phyloP scores from a whole-genome alignment of 352 stramenopile species.

The Peronospora tabacina region DNA sequence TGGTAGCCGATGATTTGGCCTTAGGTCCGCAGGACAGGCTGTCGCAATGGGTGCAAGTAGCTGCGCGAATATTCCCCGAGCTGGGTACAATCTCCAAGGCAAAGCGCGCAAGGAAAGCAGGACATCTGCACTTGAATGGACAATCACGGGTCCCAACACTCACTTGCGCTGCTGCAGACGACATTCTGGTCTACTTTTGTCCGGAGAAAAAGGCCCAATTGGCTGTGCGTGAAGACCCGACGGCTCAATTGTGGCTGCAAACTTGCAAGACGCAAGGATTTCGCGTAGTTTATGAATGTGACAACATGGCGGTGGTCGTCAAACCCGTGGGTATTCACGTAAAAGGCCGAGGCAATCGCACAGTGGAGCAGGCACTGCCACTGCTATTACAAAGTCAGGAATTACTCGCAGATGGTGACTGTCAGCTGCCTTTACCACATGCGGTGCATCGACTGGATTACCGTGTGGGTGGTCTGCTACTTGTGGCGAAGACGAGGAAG shows the following conservation, averaged over 20 bases:
- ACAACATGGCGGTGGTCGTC: conserved; percentile 39
- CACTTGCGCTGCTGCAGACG: conserved; percentile 18
- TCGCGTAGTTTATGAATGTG: conserved; percentile 44
- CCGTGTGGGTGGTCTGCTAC: conserved; percentile 47
- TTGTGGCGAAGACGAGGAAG: conserved; percentile 49
- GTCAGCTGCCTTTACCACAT: conserved; percentile 26
- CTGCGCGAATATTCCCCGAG: conserved; percentile 37
- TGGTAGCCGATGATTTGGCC: conserved; percentile 14
- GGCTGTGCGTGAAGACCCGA: not conserved
- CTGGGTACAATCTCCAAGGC: conserved; percentile 56
- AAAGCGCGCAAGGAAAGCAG: conserved; percentile 45
- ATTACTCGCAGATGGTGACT: conserved; percentile 1
- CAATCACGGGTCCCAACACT: conserved; percentile 30
- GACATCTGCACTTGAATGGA: conserved; percentile 37
- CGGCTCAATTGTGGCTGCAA: conserved; percentile 23
- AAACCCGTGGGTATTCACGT: conserved; percentile 60
- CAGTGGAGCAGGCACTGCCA: conserved; percentile 39
- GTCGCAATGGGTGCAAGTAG: conserved; percentile 44
- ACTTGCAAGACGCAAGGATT: conserved; percentile 46
- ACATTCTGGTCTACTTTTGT: conserved; percentile 31
- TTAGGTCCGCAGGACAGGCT: not conserved
- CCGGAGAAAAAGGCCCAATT: conserved; percentile 6
- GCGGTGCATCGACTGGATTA: conserved; percentile 57
- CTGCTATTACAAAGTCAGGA: conserved; percentile 23
- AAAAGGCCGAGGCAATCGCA: conserved; percentile 44